Evolutionary conservation across 495 filamentous ascomycete genomes (phyloP).

Genomic region (Talaromyces thailandensis): DNA sequence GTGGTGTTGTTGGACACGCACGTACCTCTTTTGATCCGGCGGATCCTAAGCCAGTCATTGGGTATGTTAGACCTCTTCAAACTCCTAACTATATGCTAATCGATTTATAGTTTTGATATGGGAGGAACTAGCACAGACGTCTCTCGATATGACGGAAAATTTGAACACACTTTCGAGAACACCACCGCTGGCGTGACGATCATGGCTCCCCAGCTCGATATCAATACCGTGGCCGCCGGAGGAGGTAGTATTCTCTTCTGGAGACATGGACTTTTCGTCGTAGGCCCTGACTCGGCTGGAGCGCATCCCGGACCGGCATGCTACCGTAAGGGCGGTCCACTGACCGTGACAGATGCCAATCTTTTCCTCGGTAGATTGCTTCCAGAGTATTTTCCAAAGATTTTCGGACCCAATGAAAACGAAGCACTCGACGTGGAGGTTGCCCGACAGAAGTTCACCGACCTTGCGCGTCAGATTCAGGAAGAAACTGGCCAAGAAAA

Average conservation of each 20-base stretch:
- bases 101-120: slow-evolving; percentile 66
- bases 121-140: slow-evolving; percentile 92
- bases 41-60: slow-evolving; percentile 88
- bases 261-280: slow-evolving; percentile 87
- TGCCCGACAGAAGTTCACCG: slow-evolving; percentile 65
- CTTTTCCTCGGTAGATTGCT: slow-evolving; percentile 81
- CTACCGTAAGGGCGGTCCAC: slow-evolving; percentile 87
- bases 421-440: slow-evolving; percentile 74
- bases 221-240: slow-evolving; percentile 94
- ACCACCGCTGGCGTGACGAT: slow-evolving; percentile 94
- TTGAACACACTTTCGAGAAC: slow-evolving; percentile 96
- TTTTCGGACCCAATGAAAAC: slow-evolving; percentile 88
- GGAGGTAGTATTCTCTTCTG: slow-evolving; percentile 86
- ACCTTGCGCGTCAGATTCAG: slow-evolving; percentile 69
- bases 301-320: slow-evolving; percentile 92
- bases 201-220: slow-evolving; percentile 91
- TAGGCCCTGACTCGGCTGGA: slow-evolving; percentile 86
- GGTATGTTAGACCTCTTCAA: slow-evolving; percentile 17
- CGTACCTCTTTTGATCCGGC: slow-evolving; percentile 82
- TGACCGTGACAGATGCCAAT: slow-evolving; percentile 96
- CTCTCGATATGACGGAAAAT: slow-evolving; percentile 82
- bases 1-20: slow-evolving; percentile 84
- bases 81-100: not conserved
- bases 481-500: slow-evolving; percentile 50
- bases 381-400: slow-evolving; percentile 94